Percentiles rank a stretch among this genome's conserved stretches.
Evolutionary conservation across 371 early-diverging fungal species (phyloP).

Genomic region (Choanephora cucurbitarum): DNA sequence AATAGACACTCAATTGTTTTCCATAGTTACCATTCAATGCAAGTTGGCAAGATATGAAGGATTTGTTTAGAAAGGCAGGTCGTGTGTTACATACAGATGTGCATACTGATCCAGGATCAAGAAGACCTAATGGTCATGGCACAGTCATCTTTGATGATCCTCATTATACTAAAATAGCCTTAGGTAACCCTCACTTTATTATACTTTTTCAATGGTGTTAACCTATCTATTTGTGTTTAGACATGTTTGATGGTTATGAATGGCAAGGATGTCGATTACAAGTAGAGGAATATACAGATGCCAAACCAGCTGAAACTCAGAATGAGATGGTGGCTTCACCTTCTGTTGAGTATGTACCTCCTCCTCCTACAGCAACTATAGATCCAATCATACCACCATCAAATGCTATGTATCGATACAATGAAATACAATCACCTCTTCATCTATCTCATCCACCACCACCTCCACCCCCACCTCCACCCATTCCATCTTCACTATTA

Average conservation of each 20-base stretch:
- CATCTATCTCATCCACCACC: constrained; percentile 12
- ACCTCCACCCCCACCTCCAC: constrained; percentile 21
- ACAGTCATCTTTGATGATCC: constrained; percentile 71
- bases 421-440: background rate
- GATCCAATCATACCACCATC: constrained; percentile 9
- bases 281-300: constrained; percentile 84
- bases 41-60: constrained; percentile 86
- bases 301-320: too few relatives aligned
- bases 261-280: constrained; percentile 76
- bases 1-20: background rate
- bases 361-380: too few relatives aligned
- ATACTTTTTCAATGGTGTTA: too few relatives aligned
- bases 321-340: too few relatives aligned
- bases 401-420: constrained; percentile 21
- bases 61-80: constrained; percentile 78
- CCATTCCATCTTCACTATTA: constrained; percentile 5
- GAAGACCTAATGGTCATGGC: constrained; percentile 69
- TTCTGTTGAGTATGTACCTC: background rate
- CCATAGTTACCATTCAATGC: constrained; percentile 72
- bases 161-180: constrained; percentile 71
- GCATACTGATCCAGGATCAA: constrained; percentile 62
- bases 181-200: too few relatives aligned
- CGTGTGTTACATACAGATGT: constrained; percentile 76
- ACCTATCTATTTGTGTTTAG: too few relatives aligned
- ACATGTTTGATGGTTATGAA: constrained; percentile 74